Percentiles rank a stretch among this genome's conserved stretches.
phyloP scores from a whole-genome alignment of 257 asterid species.

The Solanum bulbocastanum region DNA sequence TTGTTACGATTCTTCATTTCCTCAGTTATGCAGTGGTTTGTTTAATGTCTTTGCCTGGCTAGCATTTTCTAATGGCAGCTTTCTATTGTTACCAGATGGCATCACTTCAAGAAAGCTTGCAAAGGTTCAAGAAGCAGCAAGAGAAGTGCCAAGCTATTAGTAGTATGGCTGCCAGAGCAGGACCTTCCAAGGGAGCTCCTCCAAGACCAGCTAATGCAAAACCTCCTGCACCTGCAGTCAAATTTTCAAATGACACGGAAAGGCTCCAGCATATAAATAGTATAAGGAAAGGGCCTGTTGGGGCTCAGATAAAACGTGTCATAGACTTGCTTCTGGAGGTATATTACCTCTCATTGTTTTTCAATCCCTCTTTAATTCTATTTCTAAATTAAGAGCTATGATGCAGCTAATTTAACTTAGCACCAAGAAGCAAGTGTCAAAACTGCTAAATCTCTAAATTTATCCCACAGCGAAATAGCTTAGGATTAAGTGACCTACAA shows the following conservation, averaged over 20 bases:
- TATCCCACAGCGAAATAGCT: neutral
- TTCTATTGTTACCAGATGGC: slow-evolving; percentile 31
- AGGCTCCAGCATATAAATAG: slow-evolving; percentile 83
- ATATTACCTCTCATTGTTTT: neutral
- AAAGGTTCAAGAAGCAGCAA: slow-evolving; percentile 51
- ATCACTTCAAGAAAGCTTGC: slow-evolving; percentile 39
- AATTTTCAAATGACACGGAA: slow-evolving; percentile 77
- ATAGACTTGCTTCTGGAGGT: slow-evolving; percentile 78
- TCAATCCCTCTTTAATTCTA: neutral
- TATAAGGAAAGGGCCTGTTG: slow-evolving; percentile 89
- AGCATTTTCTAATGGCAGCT: neutral
- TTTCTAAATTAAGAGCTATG: neutral
- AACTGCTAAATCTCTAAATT: neutral
- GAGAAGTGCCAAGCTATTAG: slow-evolving; percentile 51
- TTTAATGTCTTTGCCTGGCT: neutral
- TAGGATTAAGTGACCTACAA: neutral
- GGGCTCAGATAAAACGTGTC: slow-evolving; percentile 92
- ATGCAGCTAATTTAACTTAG: neutral
- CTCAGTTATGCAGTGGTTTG: neutral
- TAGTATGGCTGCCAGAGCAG: slow-evolving; percentile 35
- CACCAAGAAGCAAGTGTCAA: neutral
- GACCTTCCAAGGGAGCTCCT: slow-evolving; percentile 27
- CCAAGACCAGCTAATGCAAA: slow-evolving; percentile 37
- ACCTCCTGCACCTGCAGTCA: slow-evolving; percentile 45
- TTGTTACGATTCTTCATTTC: neutral